Evolutionary conservation across 495 filamentous ascomycete species (phyloP).

Genomic region (Penicillium crystallinum): DNA sequence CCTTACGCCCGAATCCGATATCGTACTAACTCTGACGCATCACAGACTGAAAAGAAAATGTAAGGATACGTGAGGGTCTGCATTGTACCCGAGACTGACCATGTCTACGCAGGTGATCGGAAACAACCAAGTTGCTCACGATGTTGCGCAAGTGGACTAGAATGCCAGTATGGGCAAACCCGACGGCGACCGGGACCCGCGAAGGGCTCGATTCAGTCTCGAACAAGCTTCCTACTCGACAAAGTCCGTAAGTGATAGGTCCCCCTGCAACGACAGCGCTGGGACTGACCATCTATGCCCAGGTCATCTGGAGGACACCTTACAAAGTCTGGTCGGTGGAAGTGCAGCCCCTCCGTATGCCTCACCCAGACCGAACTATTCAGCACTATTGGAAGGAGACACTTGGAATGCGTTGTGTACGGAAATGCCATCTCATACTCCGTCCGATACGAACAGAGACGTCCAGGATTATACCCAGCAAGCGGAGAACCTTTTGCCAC

Average conservation of each 20-base stretch:
- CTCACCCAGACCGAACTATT: not conserved
- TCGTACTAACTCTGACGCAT: not conserved
- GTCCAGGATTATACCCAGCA: not conserved
- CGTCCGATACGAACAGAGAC: not conserved
- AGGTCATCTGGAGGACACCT: not conserved
- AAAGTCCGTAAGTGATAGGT: not conserved
- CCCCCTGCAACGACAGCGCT: not conserved
- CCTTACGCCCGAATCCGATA: not conserved
- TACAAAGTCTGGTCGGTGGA: not conserved
- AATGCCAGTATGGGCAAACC: not conserved
- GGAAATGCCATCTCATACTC: not conserved
- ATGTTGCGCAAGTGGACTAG: not conserved
- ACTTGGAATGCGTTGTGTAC: not conserved
- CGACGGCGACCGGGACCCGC: not conserved
- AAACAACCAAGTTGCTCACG: not conserved
- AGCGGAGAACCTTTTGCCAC: not conserved
- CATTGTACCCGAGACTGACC: not conserved
- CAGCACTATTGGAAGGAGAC: not conserved
- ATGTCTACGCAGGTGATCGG: not conserved
- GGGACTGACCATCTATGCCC: not conserved
- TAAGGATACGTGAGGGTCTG: not conserved
- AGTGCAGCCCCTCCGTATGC: not conserved
- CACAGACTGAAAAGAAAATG: not conserved
- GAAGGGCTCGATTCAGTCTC: not conserved
- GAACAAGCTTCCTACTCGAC: not conserved